Evolutionary conservation across 768 basidiomycete species (phyloP).

Genomic region (Holtermannia corniformis): DNA sequence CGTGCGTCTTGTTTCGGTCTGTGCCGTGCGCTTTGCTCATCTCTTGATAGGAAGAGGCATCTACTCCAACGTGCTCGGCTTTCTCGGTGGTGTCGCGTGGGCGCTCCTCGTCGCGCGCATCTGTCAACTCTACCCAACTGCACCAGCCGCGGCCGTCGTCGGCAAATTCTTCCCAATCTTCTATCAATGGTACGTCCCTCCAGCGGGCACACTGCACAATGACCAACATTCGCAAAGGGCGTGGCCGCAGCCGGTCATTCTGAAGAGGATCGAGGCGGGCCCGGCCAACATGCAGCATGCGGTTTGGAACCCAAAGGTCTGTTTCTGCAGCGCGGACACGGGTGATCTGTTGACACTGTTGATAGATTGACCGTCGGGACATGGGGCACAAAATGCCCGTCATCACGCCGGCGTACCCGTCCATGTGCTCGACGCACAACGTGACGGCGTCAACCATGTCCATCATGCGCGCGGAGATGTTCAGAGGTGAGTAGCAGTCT

Average conservation of each 20-base stretch:
- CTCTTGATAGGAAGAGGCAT: slow-evolving; percentile 68
- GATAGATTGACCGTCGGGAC: slow-evolving; percentile 30
- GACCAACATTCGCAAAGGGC: slow-evolving; percentile 50
- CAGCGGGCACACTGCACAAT: neutral
- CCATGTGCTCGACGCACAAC: slow-evolving; percentile 99
- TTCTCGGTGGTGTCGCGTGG: slow-evolving; percentile 97
- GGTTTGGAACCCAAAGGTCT: slow-evolving; percentile 94
- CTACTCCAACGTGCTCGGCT: slow-evolving; percentile 96
- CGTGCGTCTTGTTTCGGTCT: slow-evolving; percentile 48
- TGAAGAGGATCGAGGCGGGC: slow-evolving; percentile 94
- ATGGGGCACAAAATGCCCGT: slow-evolving; percentile 94
- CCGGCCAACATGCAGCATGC: slow-evolving; percentile 66
- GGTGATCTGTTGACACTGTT: neutral
- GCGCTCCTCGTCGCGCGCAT: slow-evolving; percentile 97
- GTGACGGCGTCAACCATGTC: slow-evolving; percentile 90
- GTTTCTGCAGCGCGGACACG: no score
- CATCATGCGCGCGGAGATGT: slow-evolving; percentile 93
- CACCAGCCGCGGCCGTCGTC: slow-evolving; percentile 86
- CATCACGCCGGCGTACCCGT: slow-evolving; percentile 96
- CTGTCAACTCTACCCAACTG: slow-evolving; percentile 95
- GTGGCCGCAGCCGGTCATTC: slow-evolving; percentile 96
- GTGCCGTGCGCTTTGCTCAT: neutral
- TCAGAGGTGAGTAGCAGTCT: slow-evolving; percentile 54
- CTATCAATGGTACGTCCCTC: slow-evolving; percentile 71
- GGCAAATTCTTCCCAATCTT: slow-evolving; percentile 98